Conservation (phyloP, 2,329 filamentous ascomycete genomes). For the Talaromyces verruculosus region DNA sequence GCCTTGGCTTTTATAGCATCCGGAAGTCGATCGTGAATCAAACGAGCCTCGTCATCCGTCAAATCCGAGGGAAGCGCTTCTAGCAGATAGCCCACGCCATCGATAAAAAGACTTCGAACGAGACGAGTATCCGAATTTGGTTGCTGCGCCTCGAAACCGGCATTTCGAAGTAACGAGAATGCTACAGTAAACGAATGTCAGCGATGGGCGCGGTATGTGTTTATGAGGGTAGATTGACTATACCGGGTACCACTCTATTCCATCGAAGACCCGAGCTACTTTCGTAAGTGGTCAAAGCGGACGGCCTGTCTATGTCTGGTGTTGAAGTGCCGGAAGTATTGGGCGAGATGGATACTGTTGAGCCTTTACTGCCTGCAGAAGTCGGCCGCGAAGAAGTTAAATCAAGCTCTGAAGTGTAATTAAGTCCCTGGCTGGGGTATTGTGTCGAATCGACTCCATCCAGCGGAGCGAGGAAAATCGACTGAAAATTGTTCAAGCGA, state of each 20-base stretch:
- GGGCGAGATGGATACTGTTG: conserved; percentile 23
- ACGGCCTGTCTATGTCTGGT: conserved; percentile 13
- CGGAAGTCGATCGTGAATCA: conserved; percentile 32
- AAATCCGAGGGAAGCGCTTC: conserved; percentile 37
- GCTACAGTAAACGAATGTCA: conserved; percentile 26
- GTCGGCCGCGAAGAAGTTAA: conserved; percentile 21
- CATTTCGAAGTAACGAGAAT: conserved; percentile 38
- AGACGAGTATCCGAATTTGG: conserved; percentile 33
- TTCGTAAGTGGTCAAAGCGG: conserved; percentile 29
- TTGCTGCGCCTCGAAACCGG: conserved; percentile 37
- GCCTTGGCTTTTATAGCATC: conserved; percentile 23
- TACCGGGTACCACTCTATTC: conserved; percentile 39
- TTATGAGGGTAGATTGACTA: conserved; percentile 5
- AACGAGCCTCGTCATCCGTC: conserved; percentile 31
- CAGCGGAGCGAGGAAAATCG: conserved; percentile 11
- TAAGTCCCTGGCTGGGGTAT: neutral
- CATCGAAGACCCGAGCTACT: conserved; percentile 35
- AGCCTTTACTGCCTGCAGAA: conserved; percentile 28
- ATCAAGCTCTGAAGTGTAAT: conserved; percentile 9
- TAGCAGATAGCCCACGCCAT: conserved; percentile 40
- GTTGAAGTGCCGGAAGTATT: conserved; percentile 20
- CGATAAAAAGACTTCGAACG: conserved; percentile 37
- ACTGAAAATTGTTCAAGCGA: conserved; percentile 27
- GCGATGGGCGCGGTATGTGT: too few species aligned
- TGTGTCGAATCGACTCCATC: neutral